A percentile compares a stretch with the other conserved stretches of the same genome.
phyloP scores from a whole-genome alignment of 1,284 basidiomycete species.

The Leccinum insolens region DNA sequence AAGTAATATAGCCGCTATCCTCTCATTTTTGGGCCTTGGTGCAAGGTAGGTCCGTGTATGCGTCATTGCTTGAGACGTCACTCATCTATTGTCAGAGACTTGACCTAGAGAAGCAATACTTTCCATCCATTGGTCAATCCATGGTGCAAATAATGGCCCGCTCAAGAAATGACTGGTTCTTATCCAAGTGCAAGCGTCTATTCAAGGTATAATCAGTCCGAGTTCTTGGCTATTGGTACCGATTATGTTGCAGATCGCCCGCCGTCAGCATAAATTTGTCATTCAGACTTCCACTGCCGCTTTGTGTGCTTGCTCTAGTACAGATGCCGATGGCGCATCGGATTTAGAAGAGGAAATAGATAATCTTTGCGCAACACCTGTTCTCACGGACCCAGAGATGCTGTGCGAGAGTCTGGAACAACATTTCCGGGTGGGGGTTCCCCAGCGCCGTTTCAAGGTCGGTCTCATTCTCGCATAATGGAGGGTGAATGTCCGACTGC shows the following conservation, averaged over 20 bases:
- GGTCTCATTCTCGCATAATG: conserved; percentile 16
- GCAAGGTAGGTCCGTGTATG: conserved; percentile 45
- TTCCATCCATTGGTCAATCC: conserved; percentile 53
- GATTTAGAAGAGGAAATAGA: conserved; percentile 16
- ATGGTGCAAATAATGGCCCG: conserved; percentile 54
- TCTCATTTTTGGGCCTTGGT: conserved; percentile 70
- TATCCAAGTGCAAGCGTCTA: conserved; percentile 42
- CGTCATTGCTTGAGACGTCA: conserved; percentile 3
- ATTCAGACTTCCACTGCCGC: conserved; percentile 22
- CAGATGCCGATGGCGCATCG: conserved; percentile 4
- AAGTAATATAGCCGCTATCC: conserved; percentile 63
- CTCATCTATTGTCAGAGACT: conserved; percentile 50
- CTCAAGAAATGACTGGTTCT: conserved; percentile 52
- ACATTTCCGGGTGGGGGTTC: conserved; percentile 47
- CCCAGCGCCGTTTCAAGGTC: conserved; percentile 56
- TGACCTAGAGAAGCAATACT: conserved; percentile 51
- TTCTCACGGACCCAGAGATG: conserved; percentile 39
- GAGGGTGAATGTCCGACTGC: conserved; percentile 3
- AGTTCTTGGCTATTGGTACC: conserved; percentile 18
- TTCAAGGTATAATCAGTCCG: conserved; percentile 49
- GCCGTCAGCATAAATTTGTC: conserved; percentile 23
- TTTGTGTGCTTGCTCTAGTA: conserved; percentile 20
- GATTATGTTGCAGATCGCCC: conserved; percentile 27
- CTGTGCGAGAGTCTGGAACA: conserved; percentile 51
- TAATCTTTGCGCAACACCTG: conserved; percentile 16